Base-by-base conservation (phyloP, 169 alveolate genomes). In the Cryptosporidium parvum region DNA sequence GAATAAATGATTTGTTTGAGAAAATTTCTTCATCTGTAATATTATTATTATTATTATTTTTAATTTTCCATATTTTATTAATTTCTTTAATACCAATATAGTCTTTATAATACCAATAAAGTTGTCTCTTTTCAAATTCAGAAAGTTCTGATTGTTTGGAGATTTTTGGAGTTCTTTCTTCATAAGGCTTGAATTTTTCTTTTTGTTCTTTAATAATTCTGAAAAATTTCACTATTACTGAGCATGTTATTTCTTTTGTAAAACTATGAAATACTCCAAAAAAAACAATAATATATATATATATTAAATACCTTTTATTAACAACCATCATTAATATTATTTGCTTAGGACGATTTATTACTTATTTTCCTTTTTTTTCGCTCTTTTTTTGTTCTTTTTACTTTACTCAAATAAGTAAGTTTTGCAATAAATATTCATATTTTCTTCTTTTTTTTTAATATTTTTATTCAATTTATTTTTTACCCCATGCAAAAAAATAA, bases 21-120 rank as follows among this genome's bases (percentile, higher is more conserved):
- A 62, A 44, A 48, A 80, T 80, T 10, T 37, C 75, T 21, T 62
- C 75, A 10, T 62, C 75, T 31, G 89, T 80, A 23, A 42, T 10
- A 29, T 44, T 39, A 7, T 5, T 18, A 70, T 5, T 18, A 70
- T 26, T 45, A 8, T 10, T 21, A 4, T 35, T 3, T 44, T 44
- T 67, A 21, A 2, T 42, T 33, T 39, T 71, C 86, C 86, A 73
- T 23, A 35, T 35, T 26, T 73, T 73, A 7, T 73, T 51, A n/a
- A 73, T 12, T 29, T 73, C 86, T 18, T 39, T 73, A 9, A 44
- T 33, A 7, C 70, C 86, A 26, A 73, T 69, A 33, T 52, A 56
- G 35, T 73, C 70, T 26, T 73, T 73, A 26, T 73, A 73, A 26
- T 73, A 73, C 86, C 86, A 73, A 39, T 73, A 73, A 14, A 80